These are phyloP conservation scores for Flueggea neowawraea DNA, from an alignment of 441 rosid genomes.

Conservation along the genomic window DNA sequence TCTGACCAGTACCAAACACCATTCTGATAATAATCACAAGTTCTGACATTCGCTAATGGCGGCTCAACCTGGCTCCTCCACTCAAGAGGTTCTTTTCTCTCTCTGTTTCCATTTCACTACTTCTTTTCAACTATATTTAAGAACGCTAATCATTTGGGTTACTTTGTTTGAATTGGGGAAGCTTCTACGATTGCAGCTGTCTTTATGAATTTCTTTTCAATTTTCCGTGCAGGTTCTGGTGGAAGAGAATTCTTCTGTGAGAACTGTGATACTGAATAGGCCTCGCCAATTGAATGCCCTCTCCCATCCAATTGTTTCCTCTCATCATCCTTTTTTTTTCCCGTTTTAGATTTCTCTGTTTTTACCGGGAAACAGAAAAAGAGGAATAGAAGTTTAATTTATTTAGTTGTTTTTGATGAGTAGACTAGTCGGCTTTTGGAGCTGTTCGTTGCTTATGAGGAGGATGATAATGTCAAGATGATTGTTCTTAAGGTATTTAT, in stretches of 20 bases:
- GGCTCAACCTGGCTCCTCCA: no score
- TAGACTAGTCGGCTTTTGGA: constrained; percentile 51
- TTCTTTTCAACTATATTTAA: no score
- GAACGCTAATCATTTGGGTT: no score
- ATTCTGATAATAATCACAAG: no score
- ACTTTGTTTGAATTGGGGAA: no score
- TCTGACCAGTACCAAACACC: no score
- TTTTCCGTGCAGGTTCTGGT: constrained; percentile 42
- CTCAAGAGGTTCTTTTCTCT: no score
- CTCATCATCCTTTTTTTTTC: no score
- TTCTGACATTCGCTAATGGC: no score
- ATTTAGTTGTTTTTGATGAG: neutral
- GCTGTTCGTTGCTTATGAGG: constrained; percentile 46
- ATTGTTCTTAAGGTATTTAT: constrained; percentile 55
- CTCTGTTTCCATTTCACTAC: no score
- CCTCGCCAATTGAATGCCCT: constrained; percentile 73
- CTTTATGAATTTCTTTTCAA: neutral
- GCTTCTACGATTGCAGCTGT: no score
- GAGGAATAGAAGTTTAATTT: neutral
- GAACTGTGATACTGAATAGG: constrained; percentile 60
- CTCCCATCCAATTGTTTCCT: constrained; percentile 47
- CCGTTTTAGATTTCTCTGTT: neutral
- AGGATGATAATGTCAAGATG: constrained; percentile 48
- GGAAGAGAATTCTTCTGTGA: constrained; percentile 46
- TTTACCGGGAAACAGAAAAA: no score